phyloP scores from a whole-genome alignment of 352 stramenopile genomes.

The Phytophthora sp. region DNA sequence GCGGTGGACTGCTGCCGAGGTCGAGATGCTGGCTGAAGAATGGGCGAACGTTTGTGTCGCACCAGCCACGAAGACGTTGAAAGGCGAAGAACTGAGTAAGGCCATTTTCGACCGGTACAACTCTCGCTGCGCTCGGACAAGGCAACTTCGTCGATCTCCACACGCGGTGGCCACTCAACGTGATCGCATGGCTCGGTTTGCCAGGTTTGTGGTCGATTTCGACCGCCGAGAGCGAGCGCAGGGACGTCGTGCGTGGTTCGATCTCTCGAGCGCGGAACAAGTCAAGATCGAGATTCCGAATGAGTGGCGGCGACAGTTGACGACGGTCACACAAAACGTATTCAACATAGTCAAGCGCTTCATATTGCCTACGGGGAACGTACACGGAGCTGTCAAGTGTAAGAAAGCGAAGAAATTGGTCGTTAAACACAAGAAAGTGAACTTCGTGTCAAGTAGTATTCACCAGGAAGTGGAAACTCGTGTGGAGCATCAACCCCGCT shows the following conservation, averaged over 20 bases:
- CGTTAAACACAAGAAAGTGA: background rate
- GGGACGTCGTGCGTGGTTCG: conserved; percentile 21
- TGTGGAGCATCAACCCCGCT: conserved; percentile 9
- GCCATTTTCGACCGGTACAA: conserved; percentile 30
- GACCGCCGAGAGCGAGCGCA: background rate
- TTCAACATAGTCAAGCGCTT: conserved; percentile 9
- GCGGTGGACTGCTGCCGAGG: conserved; percentile 23
- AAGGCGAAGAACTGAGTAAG: conserved; percentile 12
- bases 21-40: conserved; percentile 22
- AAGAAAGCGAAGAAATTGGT: background rate
- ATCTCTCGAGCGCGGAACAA: conserved; percentile 21
- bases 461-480: background rate
- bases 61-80: background rate
- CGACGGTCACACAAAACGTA: conserved; percentile 22
- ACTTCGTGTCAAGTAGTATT: background rate
- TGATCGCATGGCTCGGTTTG: conserved; percentile 20
- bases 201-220: conserved; percentile 22
- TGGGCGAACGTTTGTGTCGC: conserved; percentile 18
- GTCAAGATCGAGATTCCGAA: conserved; percentile 6
- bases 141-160: conserved; percentile 17
- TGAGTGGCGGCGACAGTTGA: conserved; percentile 21
- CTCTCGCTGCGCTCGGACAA: conserved; percentile 8
- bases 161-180: conserved; percentile 25
- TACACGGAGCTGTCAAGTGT: background rate
- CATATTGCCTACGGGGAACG: conserved; percentile 8